Percentiles rank a stretch among this genome's conserved stretches.
These are phyloP conservation scores for Ascochyta clinopodiicola DNA, from an alignment of 2,329 filamentous ascomycete genomes.

Conservation along the genomic window DNA sequence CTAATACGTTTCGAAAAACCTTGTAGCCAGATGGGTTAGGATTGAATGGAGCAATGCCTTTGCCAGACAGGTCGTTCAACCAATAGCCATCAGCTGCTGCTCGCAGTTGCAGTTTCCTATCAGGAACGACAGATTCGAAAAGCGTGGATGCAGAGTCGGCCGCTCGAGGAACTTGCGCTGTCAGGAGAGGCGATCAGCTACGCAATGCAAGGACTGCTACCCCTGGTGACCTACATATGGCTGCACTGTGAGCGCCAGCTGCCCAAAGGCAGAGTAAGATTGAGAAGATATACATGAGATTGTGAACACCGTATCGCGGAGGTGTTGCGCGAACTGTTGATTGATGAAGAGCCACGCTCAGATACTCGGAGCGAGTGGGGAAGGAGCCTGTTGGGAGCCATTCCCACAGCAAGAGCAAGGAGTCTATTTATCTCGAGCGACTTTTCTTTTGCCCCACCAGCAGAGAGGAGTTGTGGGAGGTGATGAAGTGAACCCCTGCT, in stretches of 20 bases:
- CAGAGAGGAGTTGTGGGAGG: conserved; percentile 5
- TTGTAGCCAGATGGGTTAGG: conserved; percentile 48
- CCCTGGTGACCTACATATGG: conserved; percentile 17
- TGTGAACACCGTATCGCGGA: background rate
- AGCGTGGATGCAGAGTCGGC: conserved; percentile 5
- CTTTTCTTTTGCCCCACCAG: conserved; percentile 9
- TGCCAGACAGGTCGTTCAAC: conserved; percentile 52
- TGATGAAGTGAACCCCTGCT: conserved; percentile 15
- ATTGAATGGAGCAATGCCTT: conserved; percentile 52
- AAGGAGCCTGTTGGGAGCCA: background rate
- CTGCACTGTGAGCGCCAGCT: conserved; percentile 31
- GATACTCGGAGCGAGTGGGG: background rate
- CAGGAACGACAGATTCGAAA: conserved; percentile 1
- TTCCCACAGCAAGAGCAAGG: conserved; percentile 3
- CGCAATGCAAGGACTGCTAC: background rate
- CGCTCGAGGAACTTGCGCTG: conserved; percentile 19
- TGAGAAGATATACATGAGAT: conserved; percentile 33
- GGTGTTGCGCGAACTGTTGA: background rate
- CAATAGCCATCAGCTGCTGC: conserved; percentile 45
- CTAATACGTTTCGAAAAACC: conserved; percentile 54
- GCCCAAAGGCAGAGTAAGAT: conserved; percentile 41
- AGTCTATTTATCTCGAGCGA: conserved; percentile 16
- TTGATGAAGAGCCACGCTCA: background rate
- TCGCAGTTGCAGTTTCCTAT: conserved; percentile 6
- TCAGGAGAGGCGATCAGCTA: conserved; percentile 6